Evolutionary conservation across 805 yeast genomes (phyloP).

Genomic region (Kuraishia floccosa): DNA sequence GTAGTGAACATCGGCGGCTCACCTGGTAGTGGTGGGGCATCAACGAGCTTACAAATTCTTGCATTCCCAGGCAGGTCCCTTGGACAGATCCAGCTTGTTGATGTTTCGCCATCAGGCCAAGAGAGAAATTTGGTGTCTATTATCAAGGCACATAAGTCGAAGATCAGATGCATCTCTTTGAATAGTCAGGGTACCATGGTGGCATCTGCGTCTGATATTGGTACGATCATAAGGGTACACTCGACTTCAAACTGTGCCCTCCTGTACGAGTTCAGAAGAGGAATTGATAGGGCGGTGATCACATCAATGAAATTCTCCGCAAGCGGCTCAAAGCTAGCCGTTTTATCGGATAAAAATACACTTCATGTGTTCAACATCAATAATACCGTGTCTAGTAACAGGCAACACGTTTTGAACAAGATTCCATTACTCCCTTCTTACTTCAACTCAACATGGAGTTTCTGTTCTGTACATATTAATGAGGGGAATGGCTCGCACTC

Average conservation of each 20-base stretch:
- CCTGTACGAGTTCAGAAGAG: conserved; percentile 80
- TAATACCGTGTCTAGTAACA: conserved; percentile 20
- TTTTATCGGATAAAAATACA: conserved; percentile 81
- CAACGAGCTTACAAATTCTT: conserved; percentile 32
- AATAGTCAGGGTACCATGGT: conserved; percentile 54
- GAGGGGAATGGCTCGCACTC: conserved; percentile 12
- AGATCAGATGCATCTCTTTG: conserved; percentile 50
- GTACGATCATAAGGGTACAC: conserved; percentile 70
- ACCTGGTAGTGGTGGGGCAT: background rate
- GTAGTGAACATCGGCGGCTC: conserved; percentile 7
- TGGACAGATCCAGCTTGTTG: conserved; percentile 78
- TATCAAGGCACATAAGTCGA: conserved; percentile 66
- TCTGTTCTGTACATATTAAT: conserved; percentile 56
- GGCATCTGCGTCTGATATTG: conserved; percentile 76
- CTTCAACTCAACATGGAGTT: conserved; percentile 82
- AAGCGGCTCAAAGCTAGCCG: conserved; percentile 66
- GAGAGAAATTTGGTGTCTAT: conserved; percentile 56
- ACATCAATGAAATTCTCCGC: conserved; percentile 81
- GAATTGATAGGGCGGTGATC: conserved; percentile 74
- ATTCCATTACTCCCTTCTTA: conserved; percentile 57
- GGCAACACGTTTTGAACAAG: conserved; percentile 55
- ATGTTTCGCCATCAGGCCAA: conserved; percentile 53
- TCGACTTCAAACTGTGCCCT: conserved; percentile 58
- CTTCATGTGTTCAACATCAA: conserved; percentile 63
- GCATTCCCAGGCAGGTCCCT: conserved; percentile 69